These are phyloP conservation scores for Trichosanthes cucumerina DNA, from an alignment of 306 rosid genomes.

Conservation along the genomic window DNA sequence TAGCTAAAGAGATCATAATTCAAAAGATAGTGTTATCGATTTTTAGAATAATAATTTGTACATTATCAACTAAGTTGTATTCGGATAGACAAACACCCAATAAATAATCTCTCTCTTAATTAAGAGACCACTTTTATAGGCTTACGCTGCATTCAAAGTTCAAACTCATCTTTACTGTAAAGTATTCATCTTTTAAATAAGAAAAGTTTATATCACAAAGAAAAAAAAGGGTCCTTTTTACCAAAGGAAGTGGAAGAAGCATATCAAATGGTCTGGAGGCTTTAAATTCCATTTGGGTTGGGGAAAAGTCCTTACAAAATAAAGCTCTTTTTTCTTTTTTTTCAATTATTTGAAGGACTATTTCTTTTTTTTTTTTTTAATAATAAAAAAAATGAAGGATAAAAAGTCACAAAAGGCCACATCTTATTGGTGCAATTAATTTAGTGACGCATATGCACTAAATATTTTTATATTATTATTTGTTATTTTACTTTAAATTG, in stretches of 20 bases:
- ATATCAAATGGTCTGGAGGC: neutral
- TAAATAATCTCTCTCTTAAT: neutral
- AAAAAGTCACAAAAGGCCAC: neutral
- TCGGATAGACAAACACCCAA: neutral
- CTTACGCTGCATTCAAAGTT: neutral
- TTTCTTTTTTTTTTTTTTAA: neutral
- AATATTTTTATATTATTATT: neutral
- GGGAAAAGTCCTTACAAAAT: neutral
- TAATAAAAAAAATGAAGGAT: neutral
- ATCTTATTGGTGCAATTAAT: neutral
- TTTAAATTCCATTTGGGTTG: neutral
- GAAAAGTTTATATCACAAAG: neutral
- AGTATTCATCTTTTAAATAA: neutral
- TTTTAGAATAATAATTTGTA: too few species aligned
- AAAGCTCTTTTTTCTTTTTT: neutral
- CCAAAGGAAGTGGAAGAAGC: slow-evolving; percentile 2
- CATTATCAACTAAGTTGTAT: too few species aligned
- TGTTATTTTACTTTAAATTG: neutral
- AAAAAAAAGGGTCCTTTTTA: neutral
- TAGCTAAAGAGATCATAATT: too few species aligned
- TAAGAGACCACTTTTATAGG: neutral
- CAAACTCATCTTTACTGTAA: neutral
- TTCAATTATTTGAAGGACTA: neutral
- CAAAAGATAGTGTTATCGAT: too few species aligned
- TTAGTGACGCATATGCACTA: neutral